These are phyloP conservation scores for Candida corydali DNA, from an alignment of 805 yeast species.

Conservation along the genomic window DNA sequence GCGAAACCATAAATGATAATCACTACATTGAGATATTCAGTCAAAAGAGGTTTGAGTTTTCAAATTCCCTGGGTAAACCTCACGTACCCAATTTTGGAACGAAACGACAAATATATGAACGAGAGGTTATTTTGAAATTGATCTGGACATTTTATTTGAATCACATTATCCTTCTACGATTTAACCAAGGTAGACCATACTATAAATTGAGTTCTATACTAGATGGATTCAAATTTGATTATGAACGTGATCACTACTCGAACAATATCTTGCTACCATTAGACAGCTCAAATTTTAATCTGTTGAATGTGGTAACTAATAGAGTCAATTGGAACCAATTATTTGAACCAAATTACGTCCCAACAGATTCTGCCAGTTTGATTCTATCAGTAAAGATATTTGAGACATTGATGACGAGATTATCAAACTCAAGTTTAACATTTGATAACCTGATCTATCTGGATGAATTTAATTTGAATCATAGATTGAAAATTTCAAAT, in stretches of 20 bases:
- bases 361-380: constrained; percentile 7
- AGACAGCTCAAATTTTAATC: constrained; percentile 9
- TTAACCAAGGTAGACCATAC: constrained; percentile 18
- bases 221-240: constrained; percentile 10
- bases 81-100: constrained; percentile 5
- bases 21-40: constrained; percentile 15
- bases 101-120: constrained; percentile 19
- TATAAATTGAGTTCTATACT: constrained; percentile 8
- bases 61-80: constrained; percentile 4
- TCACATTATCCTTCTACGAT: constrained; percentile 13
- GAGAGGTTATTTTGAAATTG: constrained; percentile 17
- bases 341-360: constrained; percentile 2
- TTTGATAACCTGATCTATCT: not conserved
- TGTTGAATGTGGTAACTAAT: constrained; percentile 5
- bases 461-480: constrained; percentile 1
- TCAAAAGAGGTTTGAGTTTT: constrained; percentile 6
- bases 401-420: constrained; percentile 4
- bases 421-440: constrained; percentile 4
- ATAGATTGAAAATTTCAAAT: not conserved
- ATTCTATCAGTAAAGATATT: constrained; percentile 5
- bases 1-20: constrained; percentile 16
- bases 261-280: constrained; percentile 17
- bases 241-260: constrained; percentile 12
- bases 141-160: constrained; percentile 22
- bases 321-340: constrained; percentile 12